A percentile compares a stretch with the other conserved stretches of the same genome.
Evolutionary conservation across 2,329 filamentous ascomycete genomes (phyloP).

Genomic region (Colletotrichum phormii): DNA sequence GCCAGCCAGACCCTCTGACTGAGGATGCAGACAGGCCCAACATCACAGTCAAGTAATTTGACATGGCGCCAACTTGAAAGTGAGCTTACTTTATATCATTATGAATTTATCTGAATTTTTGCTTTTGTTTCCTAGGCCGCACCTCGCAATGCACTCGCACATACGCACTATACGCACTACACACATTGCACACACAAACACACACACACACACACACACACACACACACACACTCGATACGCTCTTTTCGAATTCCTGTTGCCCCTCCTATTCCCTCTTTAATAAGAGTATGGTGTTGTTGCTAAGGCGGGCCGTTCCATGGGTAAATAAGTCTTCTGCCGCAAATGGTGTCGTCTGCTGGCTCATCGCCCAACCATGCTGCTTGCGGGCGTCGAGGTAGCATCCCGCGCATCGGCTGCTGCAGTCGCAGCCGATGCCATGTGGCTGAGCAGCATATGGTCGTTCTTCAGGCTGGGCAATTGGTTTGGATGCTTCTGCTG

Average conservation of each 20-base stretch:
- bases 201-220: conserved; percentile 8
- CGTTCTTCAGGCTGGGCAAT: conserved; percentile 36
- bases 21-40: background rate
- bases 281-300: background rate
- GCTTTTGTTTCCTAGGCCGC: background rate
- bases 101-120: background rate
- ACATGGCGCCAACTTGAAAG: background rate
- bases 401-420: conserved; percentile 41
- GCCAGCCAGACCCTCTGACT: too few species aligned
- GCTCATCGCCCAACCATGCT: conserved; percentile 26
- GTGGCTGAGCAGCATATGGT: conserved; percentile 47
- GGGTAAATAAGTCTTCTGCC: background rate
- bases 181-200: background rate
- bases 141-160: conserved; percentile 3
- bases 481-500: conserved; percentile 1
- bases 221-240: too few species aligned
- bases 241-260: background rate
- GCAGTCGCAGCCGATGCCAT: conserved; percentile 50
- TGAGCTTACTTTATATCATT: conserved; percentile 1
- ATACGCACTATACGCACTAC: background rate
- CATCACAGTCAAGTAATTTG: too few species aligned
- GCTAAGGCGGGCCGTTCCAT: background rate
- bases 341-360: background rate
- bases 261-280: background rate
- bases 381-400: conserved; percentile 12